These are phyloP conservation scores for Parasarocladium wereldwijsianum DNA, from an alignment of 2,329 filamentous ascomycete species.

Conservation along the genomic window DNA sequence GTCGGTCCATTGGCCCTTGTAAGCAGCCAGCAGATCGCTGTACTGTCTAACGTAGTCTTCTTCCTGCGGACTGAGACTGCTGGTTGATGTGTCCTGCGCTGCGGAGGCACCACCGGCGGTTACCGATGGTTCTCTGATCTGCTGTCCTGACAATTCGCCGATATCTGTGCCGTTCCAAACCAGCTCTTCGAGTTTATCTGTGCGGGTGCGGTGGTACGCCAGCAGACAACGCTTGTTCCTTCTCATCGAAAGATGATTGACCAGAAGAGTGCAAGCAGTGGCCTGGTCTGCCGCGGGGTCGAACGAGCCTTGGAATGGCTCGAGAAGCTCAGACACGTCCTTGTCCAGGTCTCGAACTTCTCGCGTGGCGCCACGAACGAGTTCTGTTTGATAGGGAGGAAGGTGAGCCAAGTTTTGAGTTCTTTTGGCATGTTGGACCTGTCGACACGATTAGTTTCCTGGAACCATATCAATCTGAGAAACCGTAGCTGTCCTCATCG, in stretches of 20 bases:
- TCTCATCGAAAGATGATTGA: slow-evolving; percentile 89
- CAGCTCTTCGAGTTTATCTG: slow-evolving; percentile 83
- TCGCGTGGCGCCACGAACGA: slow-evolving; percentile 73
- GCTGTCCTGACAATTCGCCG: slow-evolving; percentile 50
- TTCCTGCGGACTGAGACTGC: slow-evolving; percentile 84
- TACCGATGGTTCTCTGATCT: slow-evolving; percentile 26
- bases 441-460: slow-evolving; percentile 6
- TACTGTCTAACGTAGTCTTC: slow-evolving; percentile 93
- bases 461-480: neutral
- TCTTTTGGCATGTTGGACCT: slow-evolving; percentile 94
- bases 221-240: slow-evolving; percentile 91
- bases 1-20: slow-evolving; percentile 97
- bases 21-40: slow-evolving; percentile 80
- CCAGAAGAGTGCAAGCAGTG: slow-evolving; percentile 74
- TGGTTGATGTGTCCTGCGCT: slow-evolving; percentile 39
- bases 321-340: slow-evolving; percentile 65
- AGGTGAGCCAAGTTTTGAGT: slow-evolving; percentile 76
- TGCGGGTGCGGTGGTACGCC: slow-evolving; percentile 81
- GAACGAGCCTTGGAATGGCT: slow-evolving; percentile 73
- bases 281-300: slow-evolving; percentile 72
- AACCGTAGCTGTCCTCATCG: slow-evolving; percentile 11
- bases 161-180: slow-evolving; percentile 86
- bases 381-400: slow-evolving; percentile 82
- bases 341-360: slow-evolving; percentile 90
- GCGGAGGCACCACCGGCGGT: slow-evolving; percentile 16